A percentile compares a stretch with the other conserved stretches of the same genome.
Conservation (phyloP, 129 eudicot genomes). For the Artemisia annua region DNA sequence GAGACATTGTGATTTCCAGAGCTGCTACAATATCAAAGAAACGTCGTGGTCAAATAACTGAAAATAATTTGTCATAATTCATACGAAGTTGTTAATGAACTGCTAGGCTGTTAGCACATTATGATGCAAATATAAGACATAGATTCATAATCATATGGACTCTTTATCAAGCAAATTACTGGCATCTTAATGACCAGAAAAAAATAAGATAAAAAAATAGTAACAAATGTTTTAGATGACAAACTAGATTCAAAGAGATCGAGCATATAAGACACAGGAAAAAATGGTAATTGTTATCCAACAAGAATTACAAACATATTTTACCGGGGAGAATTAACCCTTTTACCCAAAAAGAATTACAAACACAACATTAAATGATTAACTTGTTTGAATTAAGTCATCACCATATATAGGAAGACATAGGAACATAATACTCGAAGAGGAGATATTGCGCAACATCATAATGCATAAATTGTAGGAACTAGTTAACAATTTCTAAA, state of each 20-base stretch:
- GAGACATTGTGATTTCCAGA: slow-evolving; percentile 43
- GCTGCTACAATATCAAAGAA: slow-evolving; percentile 22
- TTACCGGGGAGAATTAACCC: too few relatives aligned
- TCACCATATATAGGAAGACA: slow-evolving; percentile 5
- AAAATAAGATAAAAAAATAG: background rate
- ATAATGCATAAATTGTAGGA: background rate
- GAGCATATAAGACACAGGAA: background rate
- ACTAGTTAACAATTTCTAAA: background rate
- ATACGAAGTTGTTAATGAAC: too few relatives aligned
- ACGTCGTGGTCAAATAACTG: slow-evolving; percentile 1
- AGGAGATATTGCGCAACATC: slow-evolving; percentile 14
- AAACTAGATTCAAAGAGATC: background rate
- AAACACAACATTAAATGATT: background rate
- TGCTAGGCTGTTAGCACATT: too few relatives aligned
- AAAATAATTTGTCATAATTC: background rate
- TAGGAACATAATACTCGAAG: background rate
- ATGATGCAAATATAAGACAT: too few relatives aligned
- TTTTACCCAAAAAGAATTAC: too few relatives aligned
- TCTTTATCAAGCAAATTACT: too few relatives aligned
- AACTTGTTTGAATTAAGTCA: slow-evolving; percentile 2
- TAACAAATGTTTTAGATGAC: background rate
- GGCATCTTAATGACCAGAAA: too few relatives aligned
- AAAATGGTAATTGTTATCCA: too few relatives aligned
- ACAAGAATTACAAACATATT: too few relatives aligned
- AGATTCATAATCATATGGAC: too few relatives aligned